A percentile compares a stretch with the other conserved stretches of the same genome.
These are phyloP conservation scores for Vitis riparia DNA, from an alignment of 164 flowering plant species.

Conservation along the genomic window DNA sequence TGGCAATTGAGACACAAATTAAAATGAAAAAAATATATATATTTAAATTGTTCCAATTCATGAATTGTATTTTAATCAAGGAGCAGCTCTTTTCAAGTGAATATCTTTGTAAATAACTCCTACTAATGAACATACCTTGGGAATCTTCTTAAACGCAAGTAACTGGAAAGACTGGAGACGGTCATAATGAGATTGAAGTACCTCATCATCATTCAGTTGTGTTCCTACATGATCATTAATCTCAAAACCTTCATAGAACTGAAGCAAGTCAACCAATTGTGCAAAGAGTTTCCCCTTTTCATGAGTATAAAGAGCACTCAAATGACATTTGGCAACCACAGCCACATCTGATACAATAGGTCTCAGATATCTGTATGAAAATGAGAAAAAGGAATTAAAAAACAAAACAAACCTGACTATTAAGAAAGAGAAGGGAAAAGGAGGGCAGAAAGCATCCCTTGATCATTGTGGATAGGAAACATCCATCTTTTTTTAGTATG, in stretches of 20 bases:
- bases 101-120: too few species aligned
- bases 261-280: conserved; percentile 90
- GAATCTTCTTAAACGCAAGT: conserved; percentile 81
- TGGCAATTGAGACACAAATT: too few species aligned
- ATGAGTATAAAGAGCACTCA: conserved; percentile 86
- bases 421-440: background rate
- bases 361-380: conserved; percentile 60
- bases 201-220: conserved; percentile 89
- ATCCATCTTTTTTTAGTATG: too few species aligned
- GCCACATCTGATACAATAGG: conserved; percentile 94
- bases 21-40: too few species aligned
- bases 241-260: conserved; percentile 94
- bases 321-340: conserved; percentile 92
- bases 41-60: too few species aligned
- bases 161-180: conserved; percentile 87
- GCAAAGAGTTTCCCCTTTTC: conserved; percentile 88
- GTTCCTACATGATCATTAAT: conserved; percentile 87
- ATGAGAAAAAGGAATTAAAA: background rate
- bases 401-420: background rate
- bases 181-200: conserved; percentile 82
- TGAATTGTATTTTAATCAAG: too few species aligned
- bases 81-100: too few species aligned
- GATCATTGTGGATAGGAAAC: too few species aligned
- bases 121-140: conserved; percentile 58
- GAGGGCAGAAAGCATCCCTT: too few species aligned